phyloP scores from a whole-genome alignment of 73 alveolate species.

The Breviolum minutum region DNA sequence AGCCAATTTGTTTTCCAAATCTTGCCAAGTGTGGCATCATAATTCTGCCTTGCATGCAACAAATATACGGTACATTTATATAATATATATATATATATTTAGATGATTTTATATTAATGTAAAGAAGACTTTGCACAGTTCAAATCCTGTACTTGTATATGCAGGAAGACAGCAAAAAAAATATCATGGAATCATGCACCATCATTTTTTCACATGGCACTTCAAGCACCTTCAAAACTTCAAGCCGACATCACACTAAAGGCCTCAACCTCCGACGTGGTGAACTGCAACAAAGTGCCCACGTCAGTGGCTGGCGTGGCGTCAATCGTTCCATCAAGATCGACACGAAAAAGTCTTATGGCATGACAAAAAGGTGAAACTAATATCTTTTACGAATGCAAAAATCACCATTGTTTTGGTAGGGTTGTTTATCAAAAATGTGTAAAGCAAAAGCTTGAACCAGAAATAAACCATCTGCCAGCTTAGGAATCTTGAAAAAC shows the following conservation, averaged over 20 bases:
- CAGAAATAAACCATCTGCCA: neutral
- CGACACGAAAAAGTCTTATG: neutral
- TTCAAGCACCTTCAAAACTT: neutral
- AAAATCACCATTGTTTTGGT: neutral
- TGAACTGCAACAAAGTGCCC: constrained; percentile 95
- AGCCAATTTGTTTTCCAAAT: neutral
- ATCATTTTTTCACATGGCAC: neutral
- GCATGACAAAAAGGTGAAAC: neutral
- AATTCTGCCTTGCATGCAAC: neutral
- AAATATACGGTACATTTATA: neutral
- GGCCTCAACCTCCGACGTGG: constrained; percentile 92
- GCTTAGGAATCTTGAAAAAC: neutral
- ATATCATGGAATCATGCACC: neutral
- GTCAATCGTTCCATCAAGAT: neutral
- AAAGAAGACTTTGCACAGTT: no score
- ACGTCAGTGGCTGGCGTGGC: constrained; percentile 72
- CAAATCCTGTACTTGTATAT: no score
- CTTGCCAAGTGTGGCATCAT: neutral
- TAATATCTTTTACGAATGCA: neutral
- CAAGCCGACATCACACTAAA: neutral
- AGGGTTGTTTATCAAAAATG: neutral
- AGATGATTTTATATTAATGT: no score
- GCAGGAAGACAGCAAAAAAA: no score
- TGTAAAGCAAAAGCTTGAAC: no score
- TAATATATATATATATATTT: no score